Evolutionary conservation across 2,329 filamentous ascomycete genomes (phyloP).

Genomic region (Fusarium praegraminearum): DNA sequence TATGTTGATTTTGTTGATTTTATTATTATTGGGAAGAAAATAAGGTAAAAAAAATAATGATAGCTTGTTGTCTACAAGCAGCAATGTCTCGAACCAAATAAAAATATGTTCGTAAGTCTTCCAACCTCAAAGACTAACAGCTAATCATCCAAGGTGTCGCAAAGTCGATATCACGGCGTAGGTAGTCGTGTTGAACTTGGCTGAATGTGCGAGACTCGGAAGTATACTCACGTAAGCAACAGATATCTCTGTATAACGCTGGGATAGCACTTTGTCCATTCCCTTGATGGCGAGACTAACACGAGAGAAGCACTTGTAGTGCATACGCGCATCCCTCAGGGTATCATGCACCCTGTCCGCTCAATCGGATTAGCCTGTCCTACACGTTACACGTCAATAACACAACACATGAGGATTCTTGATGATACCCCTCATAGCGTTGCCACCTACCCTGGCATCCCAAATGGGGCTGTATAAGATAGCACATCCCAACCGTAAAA

Average conservation of each 20-base stretch:
- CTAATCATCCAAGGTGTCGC: slow-evolving; percentile 4
- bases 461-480: neutral
- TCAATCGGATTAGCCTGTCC: slow-evolving; percentile 6
- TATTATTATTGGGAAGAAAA: slow-evolving; percentile 5
- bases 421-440: neutral
- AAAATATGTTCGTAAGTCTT: slow-evolving; percentile 1
- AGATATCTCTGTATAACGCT: neutral
- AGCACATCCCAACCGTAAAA: neutral
- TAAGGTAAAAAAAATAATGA: slow-evolving; percentile 2
- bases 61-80: slow-evolving; percentile 3
- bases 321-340: neutral
- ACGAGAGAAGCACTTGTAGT: slow-evolving; percentile 3
- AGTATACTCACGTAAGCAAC: slow-evolving; percentile 2
- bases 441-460: neutral
- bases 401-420: slow-evolving; percentile 2
- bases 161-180: slow-evolving; percentile 1
- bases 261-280: neutral
- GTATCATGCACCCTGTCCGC: neutral
- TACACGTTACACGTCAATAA: slow-evolving; percentile 12
- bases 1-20: slow-evolving; percentile 8
- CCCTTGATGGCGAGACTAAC: neutral
- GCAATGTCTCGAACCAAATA: neutral
- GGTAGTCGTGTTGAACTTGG: neutral
- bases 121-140: slow-evolving; percentile 2
- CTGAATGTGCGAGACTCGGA: neutral